A percentile compares a stretch with the other conserved stretches of the same genome.
These are phyloP conservation scores for Polymyxa betae DNA, from an alignment of 208 protist genomes.

Conservation along the genomic window DNA sequence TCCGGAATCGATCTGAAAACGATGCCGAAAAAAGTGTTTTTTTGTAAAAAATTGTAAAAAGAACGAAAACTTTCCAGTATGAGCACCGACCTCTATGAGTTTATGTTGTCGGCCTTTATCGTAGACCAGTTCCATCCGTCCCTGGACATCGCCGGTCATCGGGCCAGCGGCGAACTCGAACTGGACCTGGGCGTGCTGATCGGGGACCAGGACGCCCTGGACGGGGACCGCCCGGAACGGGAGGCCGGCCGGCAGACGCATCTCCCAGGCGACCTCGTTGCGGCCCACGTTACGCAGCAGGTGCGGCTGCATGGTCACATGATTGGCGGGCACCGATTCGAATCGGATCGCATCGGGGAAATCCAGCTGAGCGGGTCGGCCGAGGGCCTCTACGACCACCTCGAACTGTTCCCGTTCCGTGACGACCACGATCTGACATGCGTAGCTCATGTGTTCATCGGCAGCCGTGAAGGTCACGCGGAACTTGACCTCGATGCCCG, in stretches of 20 bases:
- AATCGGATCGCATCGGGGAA: slow-evolving; percentile 79
- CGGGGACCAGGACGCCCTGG: not conserved
- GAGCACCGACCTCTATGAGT: slow-evolving; percentile 68
- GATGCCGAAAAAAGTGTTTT: no score
- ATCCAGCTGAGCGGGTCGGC: slow-evolving; percentile 78
- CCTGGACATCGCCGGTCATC: not conserved
- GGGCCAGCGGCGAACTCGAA: slow-evolving; percentile 22
- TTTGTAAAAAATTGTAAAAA: no score
- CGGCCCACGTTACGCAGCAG: slow-evolving; percentile 85
- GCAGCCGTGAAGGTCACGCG: slow-evolving; percentile 78
- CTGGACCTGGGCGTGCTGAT: not conserved
- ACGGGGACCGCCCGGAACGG: slow-evolving; percentile 52
- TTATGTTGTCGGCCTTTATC: slow-evolving; percentile 8
- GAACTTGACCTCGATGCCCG: slow-evolving; percentile 84
- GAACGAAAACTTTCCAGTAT: no score
- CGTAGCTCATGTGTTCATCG: slow-evolving; percentile 76
- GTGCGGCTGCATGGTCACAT: slow-evolving; percentile 73
- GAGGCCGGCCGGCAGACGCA: not conserved
- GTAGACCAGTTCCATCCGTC: not conserved
- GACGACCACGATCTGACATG: slow-evolving; percentile 78
- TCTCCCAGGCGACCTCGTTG: not conserved
- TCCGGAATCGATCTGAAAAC: no score
- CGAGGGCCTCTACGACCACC: slow-evolving; percentile 81
- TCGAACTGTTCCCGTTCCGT: slow-evolving; percentile 84
- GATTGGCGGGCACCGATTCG: slow-evolving; percentile 74